phyloP scores from a whole-genome alignment of 140 eudicot genomes.

The Stevia rebaudiana region DNA sequence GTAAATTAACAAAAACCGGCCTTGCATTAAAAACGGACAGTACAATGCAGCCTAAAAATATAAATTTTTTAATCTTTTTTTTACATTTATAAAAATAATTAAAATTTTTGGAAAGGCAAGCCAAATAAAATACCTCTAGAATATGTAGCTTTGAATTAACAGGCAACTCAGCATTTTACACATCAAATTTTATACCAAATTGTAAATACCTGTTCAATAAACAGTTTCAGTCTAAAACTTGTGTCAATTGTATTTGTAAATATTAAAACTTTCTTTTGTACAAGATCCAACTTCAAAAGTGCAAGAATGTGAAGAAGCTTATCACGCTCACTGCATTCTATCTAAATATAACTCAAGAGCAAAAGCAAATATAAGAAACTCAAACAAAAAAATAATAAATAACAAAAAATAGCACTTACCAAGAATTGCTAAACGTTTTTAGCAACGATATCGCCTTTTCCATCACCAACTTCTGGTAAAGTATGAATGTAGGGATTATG shows the following conservation, averaged over 20 bases:
- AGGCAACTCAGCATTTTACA: no score
- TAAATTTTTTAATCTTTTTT: no score
- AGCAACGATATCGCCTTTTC: slow-evolving; percentile 75
- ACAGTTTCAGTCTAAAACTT: slow-evolving; percentile 71
- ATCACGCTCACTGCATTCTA: slow-evolving; percentile 77
- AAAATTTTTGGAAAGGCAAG: no score
- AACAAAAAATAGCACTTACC: slow-evolving; percentile 35
- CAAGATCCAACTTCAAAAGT: slow-evolving; percentile 75
- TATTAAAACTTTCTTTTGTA: slow-evolving; percentile 78
- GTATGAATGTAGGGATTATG: slow-evolving; percentile 90
- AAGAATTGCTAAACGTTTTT: slow-evolving; percentile 78
- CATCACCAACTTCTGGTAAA: slow-evolving; percentile 69
- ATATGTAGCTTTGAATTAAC: no score
- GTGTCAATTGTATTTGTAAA: slow-evolving; percentile 85
- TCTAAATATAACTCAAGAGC: slow-evolving; percentile 37
- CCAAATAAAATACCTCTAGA: no score
- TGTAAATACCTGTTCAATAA: slow-evolving; percentile 94
- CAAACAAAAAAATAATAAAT: not conserved
- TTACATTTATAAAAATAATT: no score
- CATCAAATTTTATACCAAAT: no score
- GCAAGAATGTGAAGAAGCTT: slow-evolving; percentile 81
- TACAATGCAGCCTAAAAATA: no score
- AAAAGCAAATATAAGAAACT: not conserved
- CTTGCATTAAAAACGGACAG: no score
- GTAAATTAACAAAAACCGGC: no score